Evolutionary conservation across 192 early-diverging fungal genomes (phyloP).

Genomic region (Coemansia sp.): DNA sequence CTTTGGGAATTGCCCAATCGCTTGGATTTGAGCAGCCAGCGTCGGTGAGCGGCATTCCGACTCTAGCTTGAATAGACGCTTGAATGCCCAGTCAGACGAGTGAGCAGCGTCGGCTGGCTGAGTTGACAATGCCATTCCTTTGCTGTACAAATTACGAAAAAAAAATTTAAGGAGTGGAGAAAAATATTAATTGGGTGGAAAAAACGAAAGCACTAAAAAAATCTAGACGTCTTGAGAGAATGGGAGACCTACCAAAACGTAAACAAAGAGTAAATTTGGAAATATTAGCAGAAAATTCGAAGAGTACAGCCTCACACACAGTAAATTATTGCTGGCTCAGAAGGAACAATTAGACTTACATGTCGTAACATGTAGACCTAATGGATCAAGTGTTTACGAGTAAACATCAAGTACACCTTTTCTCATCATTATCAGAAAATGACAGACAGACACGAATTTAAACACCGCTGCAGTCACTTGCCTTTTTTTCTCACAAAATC

Average conservation of each 20-base stretch:
- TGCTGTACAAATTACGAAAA: background rate
- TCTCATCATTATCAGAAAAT: constrained; percentile 24
- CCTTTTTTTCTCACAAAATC: background rate
- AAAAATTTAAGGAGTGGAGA: background rate
- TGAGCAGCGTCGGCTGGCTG: constrained; percentile 17
- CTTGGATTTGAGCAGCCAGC: constrained; percentile 48
- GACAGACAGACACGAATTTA: background rate
- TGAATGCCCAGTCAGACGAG: constrained; percentile 56
- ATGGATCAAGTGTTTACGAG: constrained; percentile 25
- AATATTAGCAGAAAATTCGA: background rate
- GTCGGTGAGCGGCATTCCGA: constrained; percentile 44
- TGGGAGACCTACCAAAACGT: background rate
- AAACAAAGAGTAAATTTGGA: background rate
- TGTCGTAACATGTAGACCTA: constrained; percentile 20
- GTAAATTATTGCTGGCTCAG: constrained; percentile 12
- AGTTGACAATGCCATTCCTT: constrained; percentile 16
- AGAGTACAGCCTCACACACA: too few species aligned
- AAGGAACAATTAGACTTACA: constrained; percentile 40
- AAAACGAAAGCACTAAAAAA: background rate
- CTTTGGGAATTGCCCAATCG: constrained; percentile 54
- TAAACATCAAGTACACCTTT: constrained; percentile 25
- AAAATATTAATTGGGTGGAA: background rate
- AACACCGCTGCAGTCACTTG: background rate
- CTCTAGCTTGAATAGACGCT: constrained; percentile 55
- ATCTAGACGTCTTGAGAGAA: background rate